phyloP scores from a whole-genome alignment of 139 green algal genomes.

The Chlamydomonas eustigma region DNA sequence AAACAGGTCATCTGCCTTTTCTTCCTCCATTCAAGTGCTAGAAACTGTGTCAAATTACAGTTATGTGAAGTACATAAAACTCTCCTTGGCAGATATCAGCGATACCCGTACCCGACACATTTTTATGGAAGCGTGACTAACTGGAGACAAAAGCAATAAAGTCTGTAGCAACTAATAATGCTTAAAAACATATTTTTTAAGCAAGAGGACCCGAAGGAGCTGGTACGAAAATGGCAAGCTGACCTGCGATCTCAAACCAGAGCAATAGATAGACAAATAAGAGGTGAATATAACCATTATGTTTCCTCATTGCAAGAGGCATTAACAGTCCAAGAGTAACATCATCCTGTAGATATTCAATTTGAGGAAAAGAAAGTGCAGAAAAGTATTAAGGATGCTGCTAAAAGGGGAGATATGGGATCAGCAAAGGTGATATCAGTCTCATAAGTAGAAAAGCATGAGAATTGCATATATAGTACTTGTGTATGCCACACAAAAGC shows the following conservation, averaged over 20 bases:
- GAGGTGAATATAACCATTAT: neutral
- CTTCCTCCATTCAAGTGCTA: neutral
- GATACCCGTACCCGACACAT: no score
- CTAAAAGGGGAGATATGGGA: conserved; percentile 71
- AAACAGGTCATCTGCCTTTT: conserved; percentile 1
- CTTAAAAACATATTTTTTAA: neutral
- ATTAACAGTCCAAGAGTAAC: no score
- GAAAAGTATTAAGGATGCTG: conserved; percentile 70
- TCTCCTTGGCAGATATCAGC: no score
- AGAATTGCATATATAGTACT: no score
- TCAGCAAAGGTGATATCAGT: conserved; percentile 57
- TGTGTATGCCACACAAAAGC: no score
- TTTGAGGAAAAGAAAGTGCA: conserved; percentile 76
- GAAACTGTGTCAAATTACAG: no score
- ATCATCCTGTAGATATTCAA: conserved; percentile 55
- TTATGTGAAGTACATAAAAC: no score
- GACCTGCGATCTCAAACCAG: neutral
- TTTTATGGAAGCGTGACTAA: no score
- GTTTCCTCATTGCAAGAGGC: no score
- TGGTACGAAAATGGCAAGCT: neutral
- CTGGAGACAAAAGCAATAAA: no score
- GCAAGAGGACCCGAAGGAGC: neutral
- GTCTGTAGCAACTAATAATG: no score
- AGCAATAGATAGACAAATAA: neutral
- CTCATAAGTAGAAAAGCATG: no score